Conservation (phyloP, 73 alveolate species). For the Paraurostyla sp. region DNA sequence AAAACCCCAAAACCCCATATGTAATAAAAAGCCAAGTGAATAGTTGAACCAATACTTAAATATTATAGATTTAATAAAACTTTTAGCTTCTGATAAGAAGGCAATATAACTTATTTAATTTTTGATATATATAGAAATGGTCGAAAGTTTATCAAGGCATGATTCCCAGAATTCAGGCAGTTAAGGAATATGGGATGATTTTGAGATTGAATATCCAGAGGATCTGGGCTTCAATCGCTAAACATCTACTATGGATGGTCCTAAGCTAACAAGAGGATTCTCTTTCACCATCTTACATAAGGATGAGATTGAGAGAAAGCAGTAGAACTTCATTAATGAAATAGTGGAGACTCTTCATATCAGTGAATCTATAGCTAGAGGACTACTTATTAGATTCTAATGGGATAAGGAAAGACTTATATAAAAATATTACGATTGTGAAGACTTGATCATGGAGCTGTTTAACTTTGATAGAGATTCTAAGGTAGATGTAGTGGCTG, state of each 20-base stretch:
- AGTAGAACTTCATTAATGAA: not conserved
- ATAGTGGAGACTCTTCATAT: slow-evolving; percentile 24
- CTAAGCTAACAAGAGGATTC: slow-evolving; percentile 47
- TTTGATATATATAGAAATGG: no score
- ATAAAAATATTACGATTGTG: not conserved
- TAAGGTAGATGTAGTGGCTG: not conserved
- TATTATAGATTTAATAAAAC: no score
- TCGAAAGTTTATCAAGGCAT: not conserved
- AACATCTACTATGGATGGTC: not conserved
- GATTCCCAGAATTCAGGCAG: not conserved
- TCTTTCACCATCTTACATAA: slow-evolving; percentile 20
- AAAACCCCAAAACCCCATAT: no score
- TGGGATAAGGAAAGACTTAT: slow-evolving; percentile 46
- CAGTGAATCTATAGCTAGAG: not conserved
- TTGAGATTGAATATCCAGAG: not conserved
- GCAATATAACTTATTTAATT: no score
- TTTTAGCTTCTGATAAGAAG: no score
- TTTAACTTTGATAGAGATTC: slow-evolving; percentile 40
- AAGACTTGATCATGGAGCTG: not conserved
- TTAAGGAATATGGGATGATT: slow-evolving; percentile 32
- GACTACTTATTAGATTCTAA: slow-evolving; percentile 15
- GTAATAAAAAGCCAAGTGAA: no score
- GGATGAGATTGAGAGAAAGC: slow-evolving; percentile 3
- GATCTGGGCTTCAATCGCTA: not conserved
- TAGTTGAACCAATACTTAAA: no score